A percentile compares a stretch with the other conserved stretches of the same genome.
Evolutionary conservation across 1,284 basidiomycete species (phyloP).

Genomic region (Cerrena zonata): DNA sequence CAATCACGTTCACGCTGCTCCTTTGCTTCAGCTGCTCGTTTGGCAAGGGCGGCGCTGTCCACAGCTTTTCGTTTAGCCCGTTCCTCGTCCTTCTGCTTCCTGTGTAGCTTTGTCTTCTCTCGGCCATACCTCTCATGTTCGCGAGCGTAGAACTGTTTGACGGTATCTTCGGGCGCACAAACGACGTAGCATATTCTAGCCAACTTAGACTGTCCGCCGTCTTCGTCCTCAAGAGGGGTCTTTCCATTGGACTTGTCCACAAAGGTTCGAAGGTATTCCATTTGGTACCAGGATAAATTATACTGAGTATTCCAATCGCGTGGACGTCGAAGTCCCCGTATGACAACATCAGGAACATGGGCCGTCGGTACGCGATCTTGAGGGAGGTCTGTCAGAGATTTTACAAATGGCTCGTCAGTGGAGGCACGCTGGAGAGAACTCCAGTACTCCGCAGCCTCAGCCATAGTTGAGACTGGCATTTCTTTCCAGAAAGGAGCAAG

Average conservation of each 20-base stretch:
- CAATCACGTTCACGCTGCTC: slow-evolving; percentile 57
- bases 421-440: slow-evolving; percentile 31
- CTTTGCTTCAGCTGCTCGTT: slow-evolving; percentile 53
- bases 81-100: slow-evolving; percentile 28
- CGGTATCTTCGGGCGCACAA: slow-evolving; percentile 49
- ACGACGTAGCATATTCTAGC: slow-evolving; percentile 46
- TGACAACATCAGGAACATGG: slow-evolving; percentile 9
- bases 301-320: slow-evolving; percentile 58
- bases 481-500: slow-evolving; percentile 52
- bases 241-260: slow-evolving; percentile 37
- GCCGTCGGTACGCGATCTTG: slow-evolving; percentile 7
- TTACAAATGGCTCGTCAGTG: slow-evolving; percentile 11
- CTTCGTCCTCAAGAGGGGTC: slow-evolving; percentile 47
- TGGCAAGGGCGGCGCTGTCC: slow-evolving; percentile 47
- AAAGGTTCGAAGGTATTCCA: slow-evolving; percentile 52
- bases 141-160: slow-evolving; percentile 42
- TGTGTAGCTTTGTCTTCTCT: slow-evolving; percentile 39
- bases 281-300: slow-evolving; percentile 61
- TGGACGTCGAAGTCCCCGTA: slow-evolving; percentile 44
- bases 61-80: slow-evolving; percentile 33
- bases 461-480: slow-evolving; percentile 32
- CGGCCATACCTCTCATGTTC: slow-evolving; percentile 34
- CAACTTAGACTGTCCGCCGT: slow-evolving; percentile 33
- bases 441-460: slow-evolving; percentile 51
- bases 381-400: slow-evolving; percentile 5